Evolutionary conservation across 1,284 basidiomycete genomes (phyloP).

Genomic region (Tilletia walkeri): DNA sequence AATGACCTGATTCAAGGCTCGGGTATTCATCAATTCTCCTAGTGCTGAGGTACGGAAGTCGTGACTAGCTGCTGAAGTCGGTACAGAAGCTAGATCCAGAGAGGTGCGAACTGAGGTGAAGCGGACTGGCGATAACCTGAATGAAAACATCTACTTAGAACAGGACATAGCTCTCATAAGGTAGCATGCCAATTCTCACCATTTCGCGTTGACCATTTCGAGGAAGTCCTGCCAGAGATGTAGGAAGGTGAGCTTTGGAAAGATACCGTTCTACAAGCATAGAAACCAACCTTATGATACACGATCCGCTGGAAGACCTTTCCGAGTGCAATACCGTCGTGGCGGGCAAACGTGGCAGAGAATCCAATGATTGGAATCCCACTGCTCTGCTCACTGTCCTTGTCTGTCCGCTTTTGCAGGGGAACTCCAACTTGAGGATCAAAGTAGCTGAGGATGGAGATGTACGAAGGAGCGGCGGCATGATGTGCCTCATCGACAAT

Average conservation of each 20-base stretch:
- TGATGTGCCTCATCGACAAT: constrained; percentile 79
- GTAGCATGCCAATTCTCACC: constrained; percentile 60
- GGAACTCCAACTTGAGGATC: constrained; percentile 57
- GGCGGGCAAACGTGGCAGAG: constrained; percentile 88
- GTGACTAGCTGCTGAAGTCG: constrained; percentile 22
- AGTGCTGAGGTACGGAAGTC: constrained; percentile 45
- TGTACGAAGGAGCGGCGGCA: constrained; percentile 83
- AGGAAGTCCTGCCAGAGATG: neutral
- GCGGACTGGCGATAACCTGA: constrained; percentile 49
- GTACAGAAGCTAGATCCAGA: constrained; percentile 41
- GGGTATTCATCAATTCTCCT: constrained; percentile 44
- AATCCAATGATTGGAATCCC: constrained; percentile 84
- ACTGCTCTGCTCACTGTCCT: neutral
- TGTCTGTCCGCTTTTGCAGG: neutral
- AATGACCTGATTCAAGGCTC: constrained; percentile 43
- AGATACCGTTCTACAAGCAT: constrained; percentile 58
- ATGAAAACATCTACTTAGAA: neutral
- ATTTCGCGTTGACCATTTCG: constrained; percentile 86
- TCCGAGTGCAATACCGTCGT: constrained; percentile 84
- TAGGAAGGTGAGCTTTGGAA: constrained; percentile 56
- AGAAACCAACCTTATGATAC: constrained; percentile 72
- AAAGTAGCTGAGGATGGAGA: constrained; percentile 74
- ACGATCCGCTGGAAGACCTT: constrained; percentile 88
- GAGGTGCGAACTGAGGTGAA: constrained; percentile 50
- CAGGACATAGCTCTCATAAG: neutral